phyloP scores from a whole-genome alignment of 2,329 filamentous ascomycete species.

The Pseudogymnoascus sp. region DNA sequence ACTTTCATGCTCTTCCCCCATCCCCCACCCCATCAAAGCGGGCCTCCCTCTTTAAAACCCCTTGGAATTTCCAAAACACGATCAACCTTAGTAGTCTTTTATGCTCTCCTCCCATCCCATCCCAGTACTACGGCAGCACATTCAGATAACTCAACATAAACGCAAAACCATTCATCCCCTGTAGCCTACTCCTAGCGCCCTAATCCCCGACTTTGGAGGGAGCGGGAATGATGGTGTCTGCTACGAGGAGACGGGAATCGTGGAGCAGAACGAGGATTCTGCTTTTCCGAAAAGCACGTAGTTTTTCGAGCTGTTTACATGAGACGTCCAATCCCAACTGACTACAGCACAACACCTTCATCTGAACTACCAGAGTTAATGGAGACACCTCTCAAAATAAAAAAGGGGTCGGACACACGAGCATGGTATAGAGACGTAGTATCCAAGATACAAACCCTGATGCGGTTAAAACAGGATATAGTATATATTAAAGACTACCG shows the following conservation, averaged over 20 bases:
- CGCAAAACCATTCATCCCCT: constrained; percentile 45
- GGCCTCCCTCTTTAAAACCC: not conserved
- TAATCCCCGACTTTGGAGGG: constrained; percentile 46
- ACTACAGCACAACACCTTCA: too few species aligned
- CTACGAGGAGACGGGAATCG: constrained; percentile 55
- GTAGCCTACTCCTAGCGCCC: constrained; percentile 32
- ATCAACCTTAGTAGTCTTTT: not conserved
- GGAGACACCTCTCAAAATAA: too few species aligned
- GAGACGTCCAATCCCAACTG: too few species aligned
- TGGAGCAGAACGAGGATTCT: constrained; percentile 50
- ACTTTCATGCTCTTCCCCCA: too few species aligned
- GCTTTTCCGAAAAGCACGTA: too few species aligned
- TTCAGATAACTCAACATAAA: constrained; percentile 76
- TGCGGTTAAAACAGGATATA: too few species aligned
- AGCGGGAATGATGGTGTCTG: constrained; percentile 68
- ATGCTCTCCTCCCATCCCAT: not conserved
- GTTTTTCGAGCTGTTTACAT: too few species aligned
- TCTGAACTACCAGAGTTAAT: too few species aligned
- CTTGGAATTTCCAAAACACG: not conserved
- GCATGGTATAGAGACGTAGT: too few species aligned
- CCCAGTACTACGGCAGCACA: constrained; percentile 15
- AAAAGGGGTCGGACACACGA: too few species aligned
- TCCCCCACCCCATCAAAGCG: not conserved
- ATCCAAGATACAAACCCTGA: too few species aligned
- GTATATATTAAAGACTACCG: too few species aligned